Conservation (phyloP, 1,284 basidiomycete species). For the Pterulicium gracile region DNA sequence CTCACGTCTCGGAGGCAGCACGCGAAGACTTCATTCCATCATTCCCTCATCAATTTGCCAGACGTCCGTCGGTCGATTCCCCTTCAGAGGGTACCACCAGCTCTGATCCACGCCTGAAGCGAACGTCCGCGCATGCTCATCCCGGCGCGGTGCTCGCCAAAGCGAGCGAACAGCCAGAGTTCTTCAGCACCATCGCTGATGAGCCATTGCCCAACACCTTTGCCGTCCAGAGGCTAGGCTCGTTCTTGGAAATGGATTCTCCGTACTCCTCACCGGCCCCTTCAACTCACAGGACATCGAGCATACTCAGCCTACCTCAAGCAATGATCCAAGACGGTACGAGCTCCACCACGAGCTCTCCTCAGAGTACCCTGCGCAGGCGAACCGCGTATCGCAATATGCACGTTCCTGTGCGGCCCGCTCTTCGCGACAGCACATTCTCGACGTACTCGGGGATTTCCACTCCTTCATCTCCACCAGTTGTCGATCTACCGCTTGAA, state of each 20-base stretch:
- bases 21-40: background rate
- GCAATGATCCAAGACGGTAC: background rate
- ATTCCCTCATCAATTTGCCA: background rate
- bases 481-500: background rate
- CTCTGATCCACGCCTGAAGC: background rate
- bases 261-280: background rate
- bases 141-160: background rate
- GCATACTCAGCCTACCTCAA: conserved; percentile 1
- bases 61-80: background rate
- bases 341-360: background rate
- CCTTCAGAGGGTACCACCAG: background rate
- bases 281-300: background rate
- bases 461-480: background rate
- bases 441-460: background rate
- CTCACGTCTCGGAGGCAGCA: too few species aligned
- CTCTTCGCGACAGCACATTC: background rate
- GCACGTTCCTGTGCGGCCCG: background rate
- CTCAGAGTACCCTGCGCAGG: background rate
- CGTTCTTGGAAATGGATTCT: conserved; percentile 1
- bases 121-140: background rate
- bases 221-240: background rate
- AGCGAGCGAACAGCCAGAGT: background rate
- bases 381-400: background rate
- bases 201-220: background rate
- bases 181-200: background rate